Percentiles rank a stretch among this genome's conserved stretches.
phyloP scores from a whole-genome alignment of 2,329 filamentous ascomycete genomes.

The Nothophaeocryptopus gaeumannii region DNA sequence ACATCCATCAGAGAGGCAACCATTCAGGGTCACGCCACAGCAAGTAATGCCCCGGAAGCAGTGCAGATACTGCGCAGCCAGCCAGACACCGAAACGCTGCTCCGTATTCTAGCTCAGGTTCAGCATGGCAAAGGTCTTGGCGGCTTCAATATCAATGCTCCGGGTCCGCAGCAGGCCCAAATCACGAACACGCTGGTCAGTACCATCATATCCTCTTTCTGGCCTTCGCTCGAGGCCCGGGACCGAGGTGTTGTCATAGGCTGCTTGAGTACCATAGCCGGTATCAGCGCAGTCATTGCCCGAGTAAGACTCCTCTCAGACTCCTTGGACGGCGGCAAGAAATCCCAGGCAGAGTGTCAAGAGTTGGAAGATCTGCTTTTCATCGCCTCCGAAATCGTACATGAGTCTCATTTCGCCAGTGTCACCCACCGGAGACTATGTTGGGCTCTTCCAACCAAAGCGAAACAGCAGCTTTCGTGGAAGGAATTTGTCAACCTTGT shows the following conservation, averaged over 20 bases:
- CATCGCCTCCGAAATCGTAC: slow-evolving; percentile 44
- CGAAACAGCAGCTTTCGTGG: slow-evolving; percentile 57
- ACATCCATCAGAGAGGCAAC: background rate
- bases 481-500: slow-evolving; percentile 60
- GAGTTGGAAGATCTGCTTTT: slow-evolving; percentile 41
- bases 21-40: background rate
- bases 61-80: slow-evolving; percentile 41
- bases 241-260: slow-evolving; percentile 55
- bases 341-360: background rate
- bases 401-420: slow-evolving; percentile 42
- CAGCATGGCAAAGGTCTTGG: slow-evolving; percentile 12
- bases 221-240: slow-evolving; percentile 56
- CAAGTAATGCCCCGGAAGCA: slow-evolving; percentile 24
- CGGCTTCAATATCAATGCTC: slow-evolving; percentile 57
- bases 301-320: slow-evolving; percentile 53
- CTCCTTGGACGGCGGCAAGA: background rate
- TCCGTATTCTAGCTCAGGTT: slow-evolving; percentile 18
- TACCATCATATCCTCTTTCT: slow-evolving; percentile 77
- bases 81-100: slow-evolving; percentile 38
- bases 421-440: slow-evolving; percentile 48
- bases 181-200: slow-evolving; percentile 72
- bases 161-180: slow-evolving; percentile 68
- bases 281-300: slow-evolving; percentile 73
- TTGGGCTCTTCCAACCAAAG: slow-evolving; percentile 38
- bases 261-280: slow-evolving; percentile 70